A percentile compares a stretch with the other conserved stretches of the same genome.
Evolutionary conservation across 768 basidiomycete species (phyloP).

Genomic region (Gautieria morchelliformis): DNA sequence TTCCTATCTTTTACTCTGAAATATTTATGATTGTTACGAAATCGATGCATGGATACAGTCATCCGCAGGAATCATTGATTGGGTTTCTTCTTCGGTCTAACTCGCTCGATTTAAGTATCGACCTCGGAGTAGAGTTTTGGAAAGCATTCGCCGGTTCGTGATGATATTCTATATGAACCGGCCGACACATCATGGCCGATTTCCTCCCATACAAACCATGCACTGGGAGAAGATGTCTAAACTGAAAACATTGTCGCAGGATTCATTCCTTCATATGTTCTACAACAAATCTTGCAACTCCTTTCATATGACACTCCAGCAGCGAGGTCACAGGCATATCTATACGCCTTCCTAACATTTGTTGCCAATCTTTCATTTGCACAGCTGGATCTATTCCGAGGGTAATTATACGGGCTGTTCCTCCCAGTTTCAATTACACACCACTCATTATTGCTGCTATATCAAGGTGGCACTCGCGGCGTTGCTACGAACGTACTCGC

Average conservation of each 20-base stretch:
- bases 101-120: conserved; percentile 58
- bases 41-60: conserved; percentile 20
- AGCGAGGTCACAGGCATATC: conserved; percentile 37
- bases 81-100: conserved; percentile 57
- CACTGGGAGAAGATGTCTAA: conserved; percentile 12
- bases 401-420: not conserved
- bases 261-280: conserved; percentile 56
- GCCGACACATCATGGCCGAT: not conserved
- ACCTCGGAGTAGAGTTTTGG: conserved; percentile 50
- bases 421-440: not conserved
- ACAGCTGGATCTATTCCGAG: conserved; percentile 46
- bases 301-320: conserved; percentile 31
- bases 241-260: conserved; percentile 26
- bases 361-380: conserved; percentile 58
- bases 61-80: conserved; percentile 48
- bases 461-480: conserved; percentile 52
- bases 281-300: conserved; percentile 48
- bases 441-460: not conserved
- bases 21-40: too few species aligned
- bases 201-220: not conserved
- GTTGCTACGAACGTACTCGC: conserved; percentile 63
- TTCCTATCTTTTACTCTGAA: not conserved
- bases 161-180: conserved; percentile 9
- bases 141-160: conserved; percentile 41
- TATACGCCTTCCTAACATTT: conserved; percentile 52